These are phyloP conservation scores for Salvia splendens DNA, from an alignment of 257 asterid genomes.

Conservation along the genomic window DNA sequence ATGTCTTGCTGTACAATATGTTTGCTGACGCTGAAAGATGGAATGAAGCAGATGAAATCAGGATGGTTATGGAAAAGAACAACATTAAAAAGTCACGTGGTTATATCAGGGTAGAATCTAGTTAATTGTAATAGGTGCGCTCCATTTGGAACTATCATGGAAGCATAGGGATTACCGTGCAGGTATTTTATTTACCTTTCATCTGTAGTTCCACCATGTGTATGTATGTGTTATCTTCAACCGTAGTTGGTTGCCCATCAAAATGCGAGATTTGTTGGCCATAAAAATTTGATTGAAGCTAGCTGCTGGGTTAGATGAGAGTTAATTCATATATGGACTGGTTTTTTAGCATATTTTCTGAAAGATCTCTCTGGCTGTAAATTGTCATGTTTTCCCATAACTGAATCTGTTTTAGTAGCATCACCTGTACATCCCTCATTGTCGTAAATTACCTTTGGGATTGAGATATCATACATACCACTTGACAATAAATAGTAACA, in stretches of 20 bases:
- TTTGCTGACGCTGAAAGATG: constrained; percentile 74
- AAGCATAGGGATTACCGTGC: constrained; percentile 50
- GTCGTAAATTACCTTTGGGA: constrained; percentile 10
- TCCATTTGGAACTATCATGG: background rate
- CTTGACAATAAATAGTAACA: background rate
- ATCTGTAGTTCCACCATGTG: background rate
- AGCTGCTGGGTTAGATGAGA: background rate
- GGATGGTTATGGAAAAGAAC: constrained; percentile 61
- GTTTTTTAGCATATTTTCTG: too few species aligned
- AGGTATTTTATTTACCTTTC: constrained; percentile 49
- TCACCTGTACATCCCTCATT: constrained; percentile 82
- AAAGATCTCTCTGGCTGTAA: constrained; percentile 63
- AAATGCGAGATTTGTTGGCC: constrained; percentile 1
- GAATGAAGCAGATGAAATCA: constrained; percentile 73
- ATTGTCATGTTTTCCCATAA: constrained; percentile 85
- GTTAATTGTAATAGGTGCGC: constrained; percentile 25
- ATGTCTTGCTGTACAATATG: constrained; percentile 65
- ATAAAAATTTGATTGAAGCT: background rate
- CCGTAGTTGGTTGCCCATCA: background rate
- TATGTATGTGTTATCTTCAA: background rate
- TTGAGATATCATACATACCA: background rate
- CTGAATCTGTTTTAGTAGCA: constrained; percentile 84
- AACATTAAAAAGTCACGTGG: constrained; percentile 58
- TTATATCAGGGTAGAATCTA: constrained; percentile 59
- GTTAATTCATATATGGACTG: background rate